Evolutionary conservation across 768 basidiomycete genomes (phyloP), one percentile per base, ranked within the genome.

Genomic region (Naganishia kalamii): DNA sequence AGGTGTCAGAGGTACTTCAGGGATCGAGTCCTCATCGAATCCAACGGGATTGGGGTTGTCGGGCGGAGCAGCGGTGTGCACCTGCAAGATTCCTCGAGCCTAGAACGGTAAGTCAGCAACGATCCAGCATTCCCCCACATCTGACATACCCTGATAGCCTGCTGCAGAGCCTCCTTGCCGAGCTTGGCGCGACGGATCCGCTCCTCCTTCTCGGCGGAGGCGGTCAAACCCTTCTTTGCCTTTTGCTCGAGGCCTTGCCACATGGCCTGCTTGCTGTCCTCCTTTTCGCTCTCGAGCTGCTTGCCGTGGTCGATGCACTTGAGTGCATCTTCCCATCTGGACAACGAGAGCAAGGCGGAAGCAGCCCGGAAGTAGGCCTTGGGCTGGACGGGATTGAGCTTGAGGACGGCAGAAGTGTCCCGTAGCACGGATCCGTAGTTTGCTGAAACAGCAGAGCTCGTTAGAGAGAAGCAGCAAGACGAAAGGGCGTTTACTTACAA

Each of bases 311-410:
- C 79, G 70, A 92, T 88, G 66, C 87, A 88, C 71, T 98, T 92
- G 23, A 89, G 73, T 2, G 88, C 88, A 74, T 99, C 96, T 8
- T 87, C 87, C 7, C 84, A 80, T 49, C 88, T 82, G 32, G 86
- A 87, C 3, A 98, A 81, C 0, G 85, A 83, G 13, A 90, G 60
- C 4, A 98, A 81, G 1, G 91, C 91, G 60, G 85, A 75, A 0
- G 86, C 86, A 10, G 92, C 92, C 37, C 96, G 86, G 74, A 89
- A 96, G 69, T 86, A 86, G 1, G 90, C 90, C 73, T 99, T 98
- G 1, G 87, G 83, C 2, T 87, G 86, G 47, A 78, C 81, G 0
- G 82, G 78, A 71, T 89, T 88, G n/a, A 85, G 63, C 0, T 74
- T 75, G 30, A 96, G 79, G 0, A 85, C 89, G 60, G 80, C 83